Base-by-base conservation (phyloP, 306 rosid genomes). In the Castanea mollissima region DNA sequence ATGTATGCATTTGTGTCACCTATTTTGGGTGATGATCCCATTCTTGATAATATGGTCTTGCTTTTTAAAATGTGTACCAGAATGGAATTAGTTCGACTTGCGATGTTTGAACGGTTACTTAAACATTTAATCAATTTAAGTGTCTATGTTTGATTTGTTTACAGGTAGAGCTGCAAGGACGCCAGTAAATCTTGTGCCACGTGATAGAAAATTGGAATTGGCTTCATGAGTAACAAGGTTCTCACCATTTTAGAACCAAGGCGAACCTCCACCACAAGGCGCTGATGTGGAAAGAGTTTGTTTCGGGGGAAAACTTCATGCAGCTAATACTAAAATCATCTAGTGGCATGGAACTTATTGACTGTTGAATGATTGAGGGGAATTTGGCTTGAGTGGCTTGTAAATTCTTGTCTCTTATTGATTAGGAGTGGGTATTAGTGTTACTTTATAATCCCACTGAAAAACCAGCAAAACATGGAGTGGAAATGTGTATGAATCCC, bases 111-210 rank as follows among this genome's bases (percentile, higher is more conserved):
- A 80, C 16, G 20, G 52, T 38, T 20, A 70, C 74, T 20, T 59
- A 70, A 15, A 46, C 60, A 62, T 80, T 35, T 79, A 73, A 56
- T 60, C 15, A 44, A 38, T 54, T 34, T 49, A 20, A 51, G 46
- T 8, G 73, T 16, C 35, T 1, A 19, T 75, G 18, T 25, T 79
- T 76, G 59, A 76, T 78, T 83, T 81, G 74, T 76, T 78, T 25
- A 58, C 92, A 92, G 97, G 90, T 6, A 94, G 84, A 83, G 76
- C 85, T 49, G 79, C 32, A 54, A 84, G 81, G 80, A 13, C 90
- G 59, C 84, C 81, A 76, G 79, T 52, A 3, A 88, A 80, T 73
- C 81, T 64, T 75, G 69, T 86, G 5, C 85, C 91, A 5, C 83
- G 74, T 35, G 80, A 80, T 76, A 71, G 73, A 85, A 90, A 84